These are phyloP conservation scores for Phytopythium delawarense DNA, from an alignment of 352 stramenopile species.

Conservation along the genomic window DNA sequence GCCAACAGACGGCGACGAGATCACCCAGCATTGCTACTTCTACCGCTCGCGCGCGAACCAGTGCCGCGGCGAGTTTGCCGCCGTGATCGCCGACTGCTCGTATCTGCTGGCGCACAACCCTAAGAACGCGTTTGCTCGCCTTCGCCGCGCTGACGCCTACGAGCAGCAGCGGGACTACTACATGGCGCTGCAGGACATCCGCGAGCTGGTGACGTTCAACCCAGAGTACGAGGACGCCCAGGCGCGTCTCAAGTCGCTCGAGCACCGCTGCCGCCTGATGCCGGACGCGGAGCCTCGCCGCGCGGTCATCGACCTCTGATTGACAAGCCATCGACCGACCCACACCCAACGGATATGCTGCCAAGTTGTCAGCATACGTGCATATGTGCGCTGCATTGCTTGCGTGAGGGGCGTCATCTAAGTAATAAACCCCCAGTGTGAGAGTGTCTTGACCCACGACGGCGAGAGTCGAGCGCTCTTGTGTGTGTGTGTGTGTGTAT, in stretches of 20 bases:
- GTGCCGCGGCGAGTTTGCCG: conserved; percentile 42
- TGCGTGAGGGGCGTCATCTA: background rate
- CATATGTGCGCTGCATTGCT: conserved; percentile 1
- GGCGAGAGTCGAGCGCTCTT: no score
- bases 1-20: conserved; percentile 38
- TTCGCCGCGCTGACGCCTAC: conserved; percentile 50
- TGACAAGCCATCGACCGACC: background rate
- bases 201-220: conserved; percentile 46
- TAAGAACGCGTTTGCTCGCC: conserved; percentile 46
- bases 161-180: conserved; percentile 57
- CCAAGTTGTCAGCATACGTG: background rate
- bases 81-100: conserved; percentile 50
- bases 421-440: no score
- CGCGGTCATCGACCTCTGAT: conserved; percentile 11
- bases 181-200: conserved; percentile 52
- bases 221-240: conserved; percentile 51
- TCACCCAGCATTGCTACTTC: conserved; percentile 54
- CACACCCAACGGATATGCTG: background rate
- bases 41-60: conserved; percentile 53
- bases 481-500: no score
- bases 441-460: no score
- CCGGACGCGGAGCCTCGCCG: conserved; percentile 6
- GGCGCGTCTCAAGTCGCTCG: conserved; percentile 31
- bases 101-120: conserved; percentile 44
- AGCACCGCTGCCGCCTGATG: conserved; percentile 41